Conservation (phyloP, 2,329 filamentous ascomycete species). For the Dactylellina cionopaga region DNA sequence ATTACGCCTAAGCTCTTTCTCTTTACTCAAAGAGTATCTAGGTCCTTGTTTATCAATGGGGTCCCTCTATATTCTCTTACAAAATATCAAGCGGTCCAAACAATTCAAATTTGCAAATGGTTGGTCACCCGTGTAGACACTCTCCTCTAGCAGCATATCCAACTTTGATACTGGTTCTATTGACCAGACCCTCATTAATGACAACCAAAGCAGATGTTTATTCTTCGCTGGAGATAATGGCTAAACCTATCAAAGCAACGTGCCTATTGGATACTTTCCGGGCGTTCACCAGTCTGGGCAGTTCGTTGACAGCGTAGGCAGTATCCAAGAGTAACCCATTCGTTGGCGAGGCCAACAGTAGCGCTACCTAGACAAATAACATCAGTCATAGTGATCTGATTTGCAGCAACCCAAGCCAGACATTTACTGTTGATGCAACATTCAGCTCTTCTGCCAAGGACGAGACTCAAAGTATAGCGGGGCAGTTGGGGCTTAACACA, state of each 20-base stretch:
- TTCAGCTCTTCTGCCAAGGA: constrained; percentile 74
- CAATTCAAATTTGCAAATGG: constrained; percentile 67
- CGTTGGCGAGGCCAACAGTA: constrained; percentile 73
- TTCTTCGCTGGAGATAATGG: constrained; percentile 76
- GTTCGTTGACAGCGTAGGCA: constrained; percentile 70
- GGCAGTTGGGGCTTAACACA: no score
- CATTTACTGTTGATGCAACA: constrained; percentile 72
- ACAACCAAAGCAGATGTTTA: constrained; percentile 71
- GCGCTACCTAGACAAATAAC: constrained; percentile 73
- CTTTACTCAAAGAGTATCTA: constrained; percentile 71
- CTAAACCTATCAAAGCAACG: constrained; percentile 72
- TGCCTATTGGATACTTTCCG: constrained; percentile 72
- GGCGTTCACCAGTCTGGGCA: constrained; percentile 68
- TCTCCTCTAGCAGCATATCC: constrained; percentile 69
- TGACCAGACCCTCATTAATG: constrained; percentile 73
- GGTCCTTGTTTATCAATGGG: constrained; percentile 74
- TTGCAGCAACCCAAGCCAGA: constrained; percentile 69
- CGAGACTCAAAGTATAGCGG: constrained; percentile 61
- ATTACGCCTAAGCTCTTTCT: constrained; percentile 73
- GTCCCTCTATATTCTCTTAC: constrained; percentile 70
- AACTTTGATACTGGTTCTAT: constrained; percentile 68
- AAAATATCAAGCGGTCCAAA: constrained; percentile 69
- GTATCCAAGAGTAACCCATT: no score
- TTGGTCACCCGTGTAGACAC: constrained; percentile 67
- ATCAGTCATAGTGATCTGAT: constrained; percentile 73